These are phyloP conservation scores for Syzygium aromaticum DNA, from an alignment of 345 rosid genomes.

Conservation along the genomic window DNA sequence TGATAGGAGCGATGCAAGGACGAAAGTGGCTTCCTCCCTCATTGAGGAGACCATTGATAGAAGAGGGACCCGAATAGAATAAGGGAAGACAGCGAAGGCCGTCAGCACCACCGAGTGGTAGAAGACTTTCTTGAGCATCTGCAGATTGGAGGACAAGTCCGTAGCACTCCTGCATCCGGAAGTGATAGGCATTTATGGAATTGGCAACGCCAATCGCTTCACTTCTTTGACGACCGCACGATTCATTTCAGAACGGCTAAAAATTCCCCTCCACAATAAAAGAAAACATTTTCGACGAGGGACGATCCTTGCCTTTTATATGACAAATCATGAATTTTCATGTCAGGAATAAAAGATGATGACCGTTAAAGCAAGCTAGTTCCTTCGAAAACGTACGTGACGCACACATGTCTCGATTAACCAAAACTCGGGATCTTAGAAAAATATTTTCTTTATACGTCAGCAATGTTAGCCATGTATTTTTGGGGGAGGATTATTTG, in stretches of 20 bases:
- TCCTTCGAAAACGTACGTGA: no score
- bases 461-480: no score
- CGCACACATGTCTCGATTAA: no score
- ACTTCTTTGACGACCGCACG: not conserved
- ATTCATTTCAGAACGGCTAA: not conserved
- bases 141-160: not conserved
- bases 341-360: not conserved
- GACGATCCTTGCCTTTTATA: not conserved
- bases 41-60: not conserved
- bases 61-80: not conserved
- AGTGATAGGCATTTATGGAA: not conserved
- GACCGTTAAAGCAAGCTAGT: not conserved
- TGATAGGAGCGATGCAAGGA: not conserved
- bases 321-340: not conserved
- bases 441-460: no score
- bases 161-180: not conserved
- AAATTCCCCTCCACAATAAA: no score
- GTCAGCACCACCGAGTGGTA: not conserved
- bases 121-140: not conserved
- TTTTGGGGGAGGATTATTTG: no score
- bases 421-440: no score
- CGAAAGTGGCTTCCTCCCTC: not conserved
- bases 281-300: rapidly evolving
- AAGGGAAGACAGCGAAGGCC: not conserved
- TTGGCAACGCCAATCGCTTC: not conserved